A percentile compares a stretch with the other conserved stretches of the same genome.
phyloP scores from a whole-genome alignment of 1,139 yeast genomes.

The Yamadazyma atmosphaerica region DNA sequence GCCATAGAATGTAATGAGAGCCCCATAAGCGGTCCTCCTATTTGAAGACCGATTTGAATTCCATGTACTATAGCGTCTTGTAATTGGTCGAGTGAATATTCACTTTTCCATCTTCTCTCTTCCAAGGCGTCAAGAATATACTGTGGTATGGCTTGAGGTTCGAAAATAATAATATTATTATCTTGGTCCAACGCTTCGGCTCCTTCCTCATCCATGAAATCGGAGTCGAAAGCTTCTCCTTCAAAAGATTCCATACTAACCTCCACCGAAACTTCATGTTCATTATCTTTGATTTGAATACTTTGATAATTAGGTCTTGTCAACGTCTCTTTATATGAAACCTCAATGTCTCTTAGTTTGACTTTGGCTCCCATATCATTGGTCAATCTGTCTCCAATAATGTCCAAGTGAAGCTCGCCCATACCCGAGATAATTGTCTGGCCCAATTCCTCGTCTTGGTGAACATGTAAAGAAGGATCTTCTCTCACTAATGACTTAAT shows the following conservation, averaged over 20 bases:
- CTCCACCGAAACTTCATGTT: slow-evolving; percentile 24
- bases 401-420: slow-evolving; percentile 95
- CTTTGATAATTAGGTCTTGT: slow-evolving; percentile 17
- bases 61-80: slow-evolving; percentile 59
- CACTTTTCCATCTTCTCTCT: slow-evolving; percentile 53
- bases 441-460: slow-evolving; percentile 77
- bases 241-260: slow-evolving; percentile 56
- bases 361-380: slow-evolving; percentile 82
- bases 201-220: slow-evolving; percentile 40
- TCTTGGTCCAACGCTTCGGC: slow-evolving; percentile 35
- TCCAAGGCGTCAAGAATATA: slow-evolving; percentile 26
- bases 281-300: slow-evolving; percentile 14
- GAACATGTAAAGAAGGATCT: slow-evolving; percentile 43
- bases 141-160: slow-evolving; percentile 28
- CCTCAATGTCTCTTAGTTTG: slow-evolving; percentile 78
- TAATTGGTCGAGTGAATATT: slow-evolving; percentile 47
- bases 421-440: slow-evolving; percentile 88
- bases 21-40: slow-evolving; percentile 70
- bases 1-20: slow-evolving; percentile 66
- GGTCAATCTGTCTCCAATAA: slow-evolving; percentile 73
- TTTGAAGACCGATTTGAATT: slow-evolving; percentile 68
- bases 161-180: slow-evolving; percentile 39
- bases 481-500: slow-evolving; percentile 68
- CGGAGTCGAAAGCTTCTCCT: slow-evolving; percentile 37
- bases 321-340: slow-evolving; percentile 82